These are phyloP conservation scores for Stephania yunnanensis DNA, from an alignment of 164 flowering plant genomes.

Conservation along the genomic window DNA sequence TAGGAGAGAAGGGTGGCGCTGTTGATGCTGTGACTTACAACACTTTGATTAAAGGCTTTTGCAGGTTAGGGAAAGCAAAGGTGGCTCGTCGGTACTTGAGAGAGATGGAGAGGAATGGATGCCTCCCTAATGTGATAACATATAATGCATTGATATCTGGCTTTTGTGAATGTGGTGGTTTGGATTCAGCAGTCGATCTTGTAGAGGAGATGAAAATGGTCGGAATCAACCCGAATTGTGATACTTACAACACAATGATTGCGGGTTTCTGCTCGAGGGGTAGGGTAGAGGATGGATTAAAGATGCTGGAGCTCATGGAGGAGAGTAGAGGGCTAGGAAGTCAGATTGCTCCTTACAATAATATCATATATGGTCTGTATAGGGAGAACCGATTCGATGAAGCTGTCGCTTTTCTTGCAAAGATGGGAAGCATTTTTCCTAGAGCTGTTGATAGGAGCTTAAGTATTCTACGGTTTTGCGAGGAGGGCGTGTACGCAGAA, in stretches of 20 bases:
- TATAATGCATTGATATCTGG: constrained; percentile 61
- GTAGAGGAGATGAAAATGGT: constrained; percentile 64
- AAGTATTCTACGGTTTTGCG: constrained; percentile 42
- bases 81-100: constrained; percentile 42
- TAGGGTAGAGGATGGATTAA: constrained; percentile 49
- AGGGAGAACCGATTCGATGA: constrained; percentile 43
- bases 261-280: constrained; percentile 58
- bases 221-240: constrained; percentile 47
- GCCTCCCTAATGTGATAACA: constrained; percentile 67
- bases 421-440: constrained; percentile 55
- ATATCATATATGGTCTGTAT: constrained; percentile 68
- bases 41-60: constrained; percentile 66
- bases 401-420: constrained; percentile 44
- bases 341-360: constrained; percentile 61
- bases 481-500: constrained; percentile 35
- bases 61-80: constrained; percentile 49
- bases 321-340: constrained; percentile 36
- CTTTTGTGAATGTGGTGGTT: constrained; percentile 44
- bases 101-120: constrained; percentile 83
- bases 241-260: constrained; percentile 54
- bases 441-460: constrained; percentile 51
- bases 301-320: constrained; percentile 60
- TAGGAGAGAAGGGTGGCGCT: constrained; percentile 49
- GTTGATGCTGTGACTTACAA: constrained; percentile 66
- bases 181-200: constrained; percentile 59